Base-by-base conservation (phyloP, 495 filamentous ascomycete species). In the Daldinia bambusicola region DNA sequence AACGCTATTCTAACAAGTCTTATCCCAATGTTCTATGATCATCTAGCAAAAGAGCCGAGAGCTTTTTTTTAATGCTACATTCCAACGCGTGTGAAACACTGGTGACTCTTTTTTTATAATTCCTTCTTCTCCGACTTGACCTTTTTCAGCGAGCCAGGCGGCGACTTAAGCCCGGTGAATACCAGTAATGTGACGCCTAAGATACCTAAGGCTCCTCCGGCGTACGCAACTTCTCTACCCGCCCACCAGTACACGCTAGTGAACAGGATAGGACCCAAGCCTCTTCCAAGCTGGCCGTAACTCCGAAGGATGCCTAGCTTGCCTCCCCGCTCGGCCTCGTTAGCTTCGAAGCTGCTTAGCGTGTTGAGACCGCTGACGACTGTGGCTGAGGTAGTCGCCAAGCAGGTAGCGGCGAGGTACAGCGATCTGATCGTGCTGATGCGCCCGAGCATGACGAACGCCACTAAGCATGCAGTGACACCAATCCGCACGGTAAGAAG, bases 211-310 rank as follows among this genome's bases (percentile, higher is more conserved):
- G 93, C 92, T 3, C 95, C 96, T 76, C 91, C 83, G 1, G 82
- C 84, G 78, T 97, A 99, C 0, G 95, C 95, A 14, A 89, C 81
- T 74, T 96, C 90, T 41, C 95, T 82, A 0, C 96, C 95, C 34
- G 93, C 94, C 96, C 96, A 99, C 95, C 95, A 99, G 81, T 98
- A 99, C 63, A 99, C 84, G n/a, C 92, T 90, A 71, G 95, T 98
- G 74, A 98, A 99, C 51, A 96, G 76, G 26, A 98, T 74, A 1
- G 95, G 95, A 0, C 95, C 95, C 18, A 95, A 78, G 3, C 94
- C 92, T 22, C 96, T 84, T 2, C 95, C 96, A 9, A 94, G 83
- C 81, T 98, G 95, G 3, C 95, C 91, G 81, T 82, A 87, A 75
- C 93, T 95, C 22, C 95, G 82, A 64, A 97, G 88, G 55, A 92